Evolutionary conservation across 257 asterid species (phyloP).

Genomic region (Misopates orontium): DNA sequence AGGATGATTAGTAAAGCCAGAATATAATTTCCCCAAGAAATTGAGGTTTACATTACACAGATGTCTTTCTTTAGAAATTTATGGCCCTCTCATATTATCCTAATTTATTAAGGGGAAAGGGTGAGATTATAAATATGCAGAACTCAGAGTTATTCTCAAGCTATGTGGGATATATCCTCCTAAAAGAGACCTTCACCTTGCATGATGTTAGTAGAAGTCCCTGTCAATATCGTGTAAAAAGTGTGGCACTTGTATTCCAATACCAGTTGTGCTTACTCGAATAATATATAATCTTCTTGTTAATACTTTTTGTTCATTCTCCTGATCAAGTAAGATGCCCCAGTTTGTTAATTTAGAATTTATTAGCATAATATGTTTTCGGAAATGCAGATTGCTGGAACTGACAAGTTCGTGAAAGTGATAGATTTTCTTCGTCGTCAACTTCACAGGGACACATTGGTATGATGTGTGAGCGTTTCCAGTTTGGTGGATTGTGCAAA

Average conservation of each 20-base stretch:
- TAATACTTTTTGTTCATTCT: neutral
- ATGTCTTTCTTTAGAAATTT: no score
- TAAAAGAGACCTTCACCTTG: neutral
- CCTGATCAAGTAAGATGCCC: neutral
- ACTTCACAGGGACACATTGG: slow-evolving; percentile 93
- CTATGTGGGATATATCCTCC: no score
- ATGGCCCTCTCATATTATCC: no score
- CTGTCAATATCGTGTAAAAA: neutral
- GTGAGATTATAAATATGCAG: no score
- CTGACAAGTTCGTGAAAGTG: slow-evolving; percentile 84
- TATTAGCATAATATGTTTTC: neutral
- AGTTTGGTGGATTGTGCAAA: neutral
- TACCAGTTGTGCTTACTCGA: neutral
- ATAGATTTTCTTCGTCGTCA: slow-evolving; percentile 94
- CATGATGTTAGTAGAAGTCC: neutral
- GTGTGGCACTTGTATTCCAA: neutral
- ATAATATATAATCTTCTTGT: no score
- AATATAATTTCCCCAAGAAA: no score
- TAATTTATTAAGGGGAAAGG: no score
- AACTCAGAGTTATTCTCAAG: no score
- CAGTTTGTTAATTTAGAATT: neutral
- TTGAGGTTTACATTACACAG: no score
- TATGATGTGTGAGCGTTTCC: slow-evolving; percentile 25
- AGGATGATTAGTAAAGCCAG: neutral
- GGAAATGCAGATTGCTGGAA: slow-evolving; percentile 67